Base-by-base conservation (phyloP, 352 stramenopile species). In the Peronospora destructor region DNA sequence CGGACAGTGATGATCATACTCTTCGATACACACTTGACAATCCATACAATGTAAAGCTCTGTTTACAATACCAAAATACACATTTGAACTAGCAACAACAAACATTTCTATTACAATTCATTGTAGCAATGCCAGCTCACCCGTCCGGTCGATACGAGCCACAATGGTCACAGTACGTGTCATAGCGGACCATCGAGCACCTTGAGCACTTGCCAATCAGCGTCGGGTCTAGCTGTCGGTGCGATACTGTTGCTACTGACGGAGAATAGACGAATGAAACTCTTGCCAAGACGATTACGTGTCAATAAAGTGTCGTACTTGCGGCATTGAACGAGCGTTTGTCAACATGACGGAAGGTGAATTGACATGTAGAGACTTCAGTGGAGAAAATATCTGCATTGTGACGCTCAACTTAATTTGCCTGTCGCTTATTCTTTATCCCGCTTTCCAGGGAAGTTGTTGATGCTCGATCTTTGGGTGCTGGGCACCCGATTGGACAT, bases 1-100 rank as follows among this genome's bases (percentile, higher is more conserved):
- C n/a, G 87, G 87, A 62, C 87, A 96, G 45, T 96, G 87, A 68
- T 96, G 87, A 61, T 96, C 86, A 53, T 94, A 89, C 39, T 85
- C 84, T 35, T 85, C 75, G 43, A 95, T 83, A 47, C 85, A 95
- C 49, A 87, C 84, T 30, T 81, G 76, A 56, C 85, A 95, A 50
- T 94, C 82, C 62, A 87, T 80, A 51, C 85, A 95, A 46, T 95
- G 85, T 29, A 84, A 57, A 6, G 85, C 80, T 14, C 75, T 93
- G 37, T 32, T 4, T 19, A 8, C 14, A 49, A 16, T 26, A 26
- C 23, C 19, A 6, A 26, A 26, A 26, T 6, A 26, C 3, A 21
- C 23, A 26, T 26, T 0, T 6, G 23, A 26, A 26, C 2, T 26
- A 26, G 23, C 23, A 26, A 3, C 23, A 26, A 26, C 0, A 6